Conservation (phyloP, 306 rosid genomes). For the Erythrophleum fordii region DNA sequence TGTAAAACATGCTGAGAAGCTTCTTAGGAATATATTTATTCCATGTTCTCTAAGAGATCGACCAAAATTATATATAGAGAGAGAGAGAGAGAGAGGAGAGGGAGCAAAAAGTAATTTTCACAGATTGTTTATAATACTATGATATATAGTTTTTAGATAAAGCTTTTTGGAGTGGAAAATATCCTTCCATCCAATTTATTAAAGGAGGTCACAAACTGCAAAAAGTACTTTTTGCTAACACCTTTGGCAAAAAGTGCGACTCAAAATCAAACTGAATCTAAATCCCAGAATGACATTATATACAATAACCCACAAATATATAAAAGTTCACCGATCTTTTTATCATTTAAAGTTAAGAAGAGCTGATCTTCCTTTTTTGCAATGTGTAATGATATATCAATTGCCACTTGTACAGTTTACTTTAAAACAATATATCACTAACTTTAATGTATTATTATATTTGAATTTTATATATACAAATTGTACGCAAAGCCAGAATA, state of each 20-base stretch:
- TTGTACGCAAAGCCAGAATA: neutral
- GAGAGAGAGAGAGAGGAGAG: too few relatives aligned
- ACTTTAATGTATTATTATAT: neutral
- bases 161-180: neutral
- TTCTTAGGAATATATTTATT: too few relatives aligned
- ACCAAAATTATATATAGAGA: too few relatives aligned
- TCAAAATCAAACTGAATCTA: constrained; percentile 19
- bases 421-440: neutral
- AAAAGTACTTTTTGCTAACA: neutral
- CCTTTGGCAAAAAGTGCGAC: constrained; percentile 19
- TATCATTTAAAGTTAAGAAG: constrained; percentile 2
- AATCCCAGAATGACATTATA: neutral
- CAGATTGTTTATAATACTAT: neutral
- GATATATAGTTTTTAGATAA: too few relatives aligned
- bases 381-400: neutral
- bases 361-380: constrained; percentile 2
- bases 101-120: neutral
- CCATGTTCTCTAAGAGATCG: too few relatives aligned
- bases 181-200: neutral
- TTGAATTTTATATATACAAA: neutral
- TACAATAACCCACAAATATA: neutral
- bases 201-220: neutral
- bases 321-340: neutral
- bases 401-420: neutral
- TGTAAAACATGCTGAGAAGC: too few relatives aligned